Evolutionary conservation across 2,329 filamentous ascomycete species (phyloP), one percentile per base, ranked within the genome.

Genomic region (Esteya vermicola): DNA sequence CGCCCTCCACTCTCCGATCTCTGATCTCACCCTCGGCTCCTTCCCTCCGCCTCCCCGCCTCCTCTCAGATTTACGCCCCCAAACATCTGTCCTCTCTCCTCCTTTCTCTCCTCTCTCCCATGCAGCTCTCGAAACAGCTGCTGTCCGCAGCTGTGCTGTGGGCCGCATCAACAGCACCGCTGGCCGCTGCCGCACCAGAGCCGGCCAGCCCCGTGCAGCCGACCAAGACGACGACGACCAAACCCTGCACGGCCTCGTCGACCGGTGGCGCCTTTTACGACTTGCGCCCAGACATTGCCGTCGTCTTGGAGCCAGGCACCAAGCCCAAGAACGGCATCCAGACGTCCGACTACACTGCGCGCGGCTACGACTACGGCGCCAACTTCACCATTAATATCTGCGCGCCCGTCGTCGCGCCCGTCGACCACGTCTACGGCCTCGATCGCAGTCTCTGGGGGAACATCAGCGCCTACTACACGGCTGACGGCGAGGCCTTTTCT

Each of bases 361-460:
- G 71, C 43, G 84, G 84, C 26, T 81, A 77, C 56, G 84, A 89
- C 58, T 84, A 86, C 50, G 75, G 73, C 46, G 74, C 75, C 47
- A 89, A 89, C 62, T 91, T 91, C 53, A 89, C 83, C 2, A 55
- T 89, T 51, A 91, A 91, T 60, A 78, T 91, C 50, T 91, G 84
- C 62, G 77, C 70, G 27, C 67, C 81, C 2, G 80, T 88, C n/a
- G 70, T 86, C 14, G 74, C 81, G 49, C 63, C 72, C 14, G 63
- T 81, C 18, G 62, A 68, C 33, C 64, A 75, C 45, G 72, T 82
- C 9, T 68, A 72, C 10, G 81, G 78, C n/a, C 57, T 88, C 13
- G 67, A 76, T 33, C 65, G 72, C 57, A 55, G 56, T 41, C 51
- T 66, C 36, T 84, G 77, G 77, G 64, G 64, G 58, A 88, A 89